Conservation (phyloP, 345 rosid species). For the Pugionium cornutum region DNA sequence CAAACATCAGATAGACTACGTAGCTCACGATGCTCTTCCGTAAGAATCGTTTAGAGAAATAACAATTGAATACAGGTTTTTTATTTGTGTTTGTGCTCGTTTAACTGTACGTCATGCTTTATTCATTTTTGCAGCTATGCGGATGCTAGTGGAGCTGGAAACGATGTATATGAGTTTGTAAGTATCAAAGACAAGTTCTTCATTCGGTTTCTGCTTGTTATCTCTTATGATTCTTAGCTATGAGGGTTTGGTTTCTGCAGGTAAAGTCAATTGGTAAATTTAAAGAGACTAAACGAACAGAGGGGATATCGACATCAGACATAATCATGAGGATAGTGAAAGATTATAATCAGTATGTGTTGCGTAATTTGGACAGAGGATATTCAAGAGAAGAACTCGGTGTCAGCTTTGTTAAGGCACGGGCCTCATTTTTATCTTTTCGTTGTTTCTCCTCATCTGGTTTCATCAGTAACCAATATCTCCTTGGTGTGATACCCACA, state of each 20-base stretch:
- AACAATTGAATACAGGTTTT: not conserved
- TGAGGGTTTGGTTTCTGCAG: conserved; percentile 30
- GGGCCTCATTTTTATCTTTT: not conserved
- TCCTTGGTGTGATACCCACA: conserved; percentile 2
- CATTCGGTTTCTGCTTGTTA: not conserved
- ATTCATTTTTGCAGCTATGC: conserved; percentile 46
- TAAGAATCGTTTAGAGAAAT: conserved; percentile 28
- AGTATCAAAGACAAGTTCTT: conserved; percentile 31
- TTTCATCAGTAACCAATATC: not conserved
- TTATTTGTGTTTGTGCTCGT: not conserved
- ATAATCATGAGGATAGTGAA: conserved; percentile 59
- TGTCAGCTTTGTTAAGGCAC: conserved; percentile 71
- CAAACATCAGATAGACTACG: conserved; percentile 62
- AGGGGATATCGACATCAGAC: conserved; percentile 47
- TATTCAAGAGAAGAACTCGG: conserved; percentile 70
- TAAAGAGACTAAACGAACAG: conserved; percentile 67
- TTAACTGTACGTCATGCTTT: not conserved
- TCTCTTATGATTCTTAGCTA: not conserved
- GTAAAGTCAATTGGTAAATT: conserved; percentile 60
- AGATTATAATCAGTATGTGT: conserved; percentile 70
- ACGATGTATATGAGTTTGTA: conserved; percentile 59
- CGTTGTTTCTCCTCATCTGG: not conserved
- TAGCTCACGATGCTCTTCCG: conserved; percentile 75
- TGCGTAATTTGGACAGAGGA: conserved; percentile 71
- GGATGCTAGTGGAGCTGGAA: conserved; percentile 49